Evolutionary conservation across 2,329 filamentous ascomycete species (phyloP).

Genomic region (Helotiales sp.): DNA sequence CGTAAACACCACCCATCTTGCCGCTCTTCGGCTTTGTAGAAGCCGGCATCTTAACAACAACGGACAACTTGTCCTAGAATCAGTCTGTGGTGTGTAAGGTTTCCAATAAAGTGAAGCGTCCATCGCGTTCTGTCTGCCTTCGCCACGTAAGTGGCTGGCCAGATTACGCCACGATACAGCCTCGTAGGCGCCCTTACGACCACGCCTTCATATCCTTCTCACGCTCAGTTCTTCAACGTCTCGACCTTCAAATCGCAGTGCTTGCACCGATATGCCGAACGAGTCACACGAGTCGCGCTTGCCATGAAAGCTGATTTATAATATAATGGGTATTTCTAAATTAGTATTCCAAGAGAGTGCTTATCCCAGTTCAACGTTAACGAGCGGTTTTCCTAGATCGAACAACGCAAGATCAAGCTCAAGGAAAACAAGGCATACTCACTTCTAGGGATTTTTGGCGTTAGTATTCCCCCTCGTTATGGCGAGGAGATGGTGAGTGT

Average conservation of each 20-base stretch:
- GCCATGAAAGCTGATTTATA: no score
- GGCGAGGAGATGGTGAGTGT: no score
- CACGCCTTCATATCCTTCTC: slow-evolving; percentile 28
- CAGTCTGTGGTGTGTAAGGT: slow-evolving; percentile 10
- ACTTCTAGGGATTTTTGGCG: no score
- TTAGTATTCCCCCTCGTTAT: no score
- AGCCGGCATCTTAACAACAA: slow-evolving; percentile 23
- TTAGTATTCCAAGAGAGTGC: no score
- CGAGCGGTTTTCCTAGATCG: no score
- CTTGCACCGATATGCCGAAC: slow-evolving; percentile 18
- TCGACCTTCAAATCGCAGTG: slow-evolving; percentile 29
- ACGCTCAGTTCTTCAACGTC: slow-evolving; percentile 23
- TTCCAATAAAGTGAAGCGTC: slow-evolving; percentile 30
- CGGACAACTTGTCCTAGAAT: slow-evolving; percentile 24
- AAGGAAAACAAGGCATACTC: no score
- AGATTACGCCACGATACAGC: no score
- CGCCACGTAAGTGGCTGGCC: slow-evolving; percentile 26
- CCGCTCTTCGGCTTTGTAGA: slow-evolving; percentile 23
- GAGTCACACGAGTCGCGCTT: slow-evolving; percentile 27
- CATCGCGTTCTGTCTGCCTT: slow-evolving; percentile 31
- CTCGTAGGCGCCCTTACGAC: slow-evolving; percentile 14
- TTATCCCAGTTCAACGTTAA: no score
- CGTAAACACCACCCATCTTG: not conserved
- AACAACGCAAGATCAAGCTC: no score
- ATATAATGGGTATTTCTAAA: no score